These are phyloP conservation scores for Glaciozyma antarctica DNA, from an alignment of 768 basidiomycete species.

Conservation along the genomic window DNA sequence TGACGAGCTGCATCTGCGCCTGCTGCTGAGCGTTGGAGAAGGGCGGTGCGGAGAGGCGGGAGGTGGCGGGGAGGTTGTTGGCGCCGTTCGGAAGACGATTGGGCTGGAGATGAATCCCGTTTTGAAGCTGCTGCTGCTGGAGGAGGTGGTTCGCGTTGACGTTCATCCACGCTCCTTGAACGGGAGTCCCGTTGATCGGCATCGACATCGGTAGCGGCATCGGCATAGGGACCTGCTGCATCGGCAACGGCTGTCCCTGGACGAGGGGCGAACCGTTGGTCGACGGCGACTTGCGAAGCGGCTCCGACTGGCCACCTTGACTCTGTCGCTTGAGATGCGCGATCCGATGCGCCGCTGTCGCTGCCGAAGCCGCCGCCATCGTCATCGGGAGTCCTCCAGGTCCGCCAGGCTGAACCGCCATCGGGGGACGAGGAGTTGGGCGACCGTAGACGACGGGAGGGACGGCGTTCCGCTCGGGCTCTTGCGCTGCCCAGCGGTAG, in stretches of 20 bases:
- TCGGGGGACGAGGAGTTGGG: constrained; percentile 16
- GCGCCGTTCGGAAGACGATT: constrained; percentile 15
- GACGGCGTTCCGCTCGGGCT: background rate
- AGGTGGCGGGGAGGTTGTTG: constrained; percentile 19
- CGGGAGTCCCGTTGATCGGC: constrained; percentile 3
- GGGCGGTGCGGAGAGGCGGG: constrained; percentile 21
- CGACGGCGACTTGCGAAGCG: constrained; percentile 18
- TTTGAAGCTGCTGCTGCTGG: constrained; percentile 2
- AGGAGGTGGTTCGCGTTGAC: background rate
- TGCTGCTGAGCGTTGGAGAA: background rate
- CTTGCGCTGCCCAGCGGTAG: constrained; percentile 11
- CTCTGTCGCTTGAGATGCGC: constrained; percentile 6
- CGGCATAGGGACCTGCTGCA: constrained; percentile 2
- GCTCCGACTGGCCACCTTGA: background rate
- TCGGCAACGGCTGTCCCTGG: background rate
- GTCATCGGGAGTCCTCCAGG: background rate
- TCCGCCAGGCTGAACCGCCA: constrained; percentile 6
- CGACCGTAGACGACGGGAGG: constrained; percentile 22
- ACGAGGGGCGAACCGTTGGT: constrained; percentile 8
- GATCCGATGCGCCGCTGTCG: background rate
- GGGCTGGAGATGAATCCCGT: constrained; percentile 4
- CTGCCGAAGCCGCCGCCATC: background rate
- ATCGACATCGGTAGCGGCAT: constrained; percentile 1
- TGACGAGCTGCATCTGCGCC: background rate
- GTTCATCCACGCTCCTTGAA: constrained; percentile 4